Evolutionary conservation across 208 protist genomes (phyloP).

Genomic region (Herpetomonas tarakana): DNA sequence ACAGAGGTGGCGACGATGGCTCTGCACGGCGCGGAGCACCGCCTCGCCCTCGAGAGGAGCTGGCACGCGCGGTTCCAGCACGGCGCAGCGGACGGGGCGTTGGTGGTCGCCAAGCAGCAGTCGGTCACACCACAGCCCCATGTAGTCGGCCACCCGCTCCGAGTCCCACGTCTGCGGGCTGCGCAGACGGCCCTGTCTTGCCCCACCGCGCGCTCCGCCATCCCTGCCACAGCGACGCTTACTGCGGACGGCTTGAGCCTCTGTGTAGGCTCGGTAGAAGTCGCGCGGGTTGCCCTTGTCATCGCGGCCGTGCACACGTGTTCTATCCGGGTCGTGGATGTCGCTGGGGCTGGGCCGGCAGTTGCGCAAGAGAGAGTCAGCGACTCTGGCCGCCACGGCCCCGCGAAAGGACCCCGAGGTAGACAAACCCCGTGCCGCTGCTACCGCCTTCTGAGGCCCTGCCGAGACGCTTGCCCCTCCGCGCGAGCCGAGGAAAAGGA

Average conservation of each 20-base stretch:
- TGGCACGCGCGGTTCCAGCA: constrained; percentile 66
- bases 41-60: constrained; percentile 42
- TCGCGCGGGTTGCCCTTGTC: constrained; percentile 42
- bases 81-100: constrained; percentile 45
- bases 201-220: neutral
- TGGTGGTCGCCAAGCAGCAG: constrained; percentile 65
- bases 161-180: constrained; percentile 79
- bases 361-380: constrained; percentile 37
- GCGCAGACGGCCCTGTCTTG: constrained; percentile 16
- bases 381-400: constrained; percentile 35
- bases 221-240: constrained; percentile 1
- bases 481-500: constrained; percentile 52
- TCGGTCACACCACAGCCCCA: constrained; percentile 83
- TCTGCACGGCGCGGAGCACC: constrained; percentile 48
- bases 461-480: neutral
- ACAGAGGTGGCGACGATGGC: constrained; percentile 42
- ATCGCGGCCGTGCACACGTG: constrained; percentile 47
- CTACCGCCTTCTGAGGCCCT: neutral
- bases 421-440: no score
- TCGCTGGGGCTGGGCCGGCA: constrained; percentile 67
- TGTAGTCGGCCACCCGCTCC: constrained; percentile 51
- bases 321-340: constrained; percentile 62
- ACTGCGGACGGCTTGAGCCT: neutral
- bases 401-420: no score
- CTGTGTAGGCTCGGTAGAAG: constrained; percentile 22